Evolutionary conservation across 441 rosid species (phyloP), one percentile per base, ranked within the genome.

Genomic region (Mallotus repandus): DNA sequence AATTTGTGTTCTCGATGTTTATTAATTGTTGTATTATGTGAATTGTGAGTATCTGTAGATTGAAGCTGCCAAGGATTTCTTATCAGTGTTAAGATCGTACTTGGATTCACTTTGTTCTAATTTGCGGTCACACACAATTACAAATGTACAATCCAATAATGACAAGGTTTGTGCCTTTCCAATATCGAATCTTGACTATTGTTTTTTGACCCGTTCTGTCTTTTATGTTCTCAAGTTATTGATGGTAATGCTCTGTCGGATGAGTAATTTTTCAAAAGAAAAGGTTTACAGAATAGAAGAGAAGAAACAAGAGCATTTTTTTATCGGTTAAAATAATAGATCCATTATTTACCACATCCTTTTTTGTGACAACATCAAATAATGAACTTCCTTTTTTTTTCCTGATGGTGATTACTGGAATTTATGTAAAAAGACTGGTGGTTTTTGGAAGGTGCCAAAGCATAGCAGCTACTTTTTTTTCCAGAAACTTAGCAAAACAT

Each of bases 81-180:
- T 93, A 84, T 70, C 79, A 22, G 88, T 89, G 67, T 82, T 96
- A 91, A 84, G 91, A 81, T 80, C 79, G 68, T 91, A 96, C 81
- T 71, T 91, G 87, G 96, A 93, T 85, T 91, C 97, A 63, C 91
- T 96, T 72, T 93, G 97, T 79, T 82, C 88, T 21, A 88, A 96
- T 86, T 76, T 93, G 81, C 90, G 89, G 56, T 90, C 96, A 45
- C 97, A 91, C 66, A 86, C 99, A 58, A 96, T 96, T 83, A 96
- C 99, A 67, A 93, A 87, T 76, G 99, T 96, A 78, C 98, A 93
- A 80, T 89, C 98, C 74, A 88, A 88, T 78, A 82, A 88, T 55
- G 99, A 96, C 78, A 88, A 96, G 99, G 99, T 96, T 74, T 16
- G 88, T 70, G 56, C 76, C 68, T 60, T 46, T 71, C 46, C 64